Conservation (phyloP, 106 monocot genomes). For the Xerophyta viscosa region DNA sequence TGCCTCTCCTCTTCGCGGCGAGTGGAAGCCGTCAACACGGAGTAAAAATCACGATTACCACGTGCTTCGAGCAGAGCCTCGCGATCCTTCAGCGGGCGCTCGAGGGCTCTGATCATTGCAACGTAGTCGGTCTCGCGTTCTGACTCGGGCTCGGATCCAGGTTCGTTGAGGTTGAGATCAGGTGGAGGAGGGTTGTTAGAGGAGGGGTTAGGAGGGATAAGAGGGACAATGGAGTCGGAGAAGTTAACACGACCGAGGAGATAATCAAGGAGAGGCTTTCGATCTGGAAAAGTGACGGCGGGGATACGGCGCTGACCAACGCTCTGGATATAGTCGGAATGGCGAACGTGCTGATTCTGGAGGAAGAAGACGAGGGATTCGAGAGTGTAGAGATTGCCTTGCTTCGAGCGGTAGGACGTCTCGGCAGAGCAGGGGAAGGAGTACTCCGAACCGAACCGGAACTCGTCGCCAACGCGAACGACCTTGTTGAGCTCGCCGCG, state of each 20-base stretch:
- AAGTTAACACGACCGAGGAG: slow-evolving; percentile 54
- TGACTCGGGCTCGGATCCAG: too few species aligned
- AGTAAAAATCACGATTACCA: slow-evolving; percentile 56
- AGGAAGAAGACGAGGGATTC: slow-evolving; percentile 72
- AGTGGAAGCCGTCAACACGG: slow-evolving; percentile 49
- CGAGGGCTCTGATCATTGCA: slow-evolving; percentile 51
- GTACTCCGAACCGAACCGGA: slow-evolving; percentile 73
- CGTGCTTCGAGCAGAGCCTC: slow-evolving; percentile 66
- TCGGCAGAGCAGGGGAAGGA: slow-evolving; percentile 52
- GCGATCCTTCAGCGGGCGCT: slow-evolving; percentile 84
- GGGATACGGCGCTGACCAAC: slow-evolving; percentile 62
- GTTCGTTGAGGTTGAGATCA: slow-evolving; percentile 1
- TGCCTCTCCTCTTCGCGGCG: slow-evolving; percentile 74
- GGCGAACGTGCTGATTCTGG: slow-evolving; percentile 70
- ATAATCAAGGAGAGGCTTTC: slow-evolving; percentile 87
- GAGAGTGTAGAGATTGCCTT: slow-evolving; percentile 73
- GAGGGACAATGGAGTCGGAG: slow-evolving; percentile 25
- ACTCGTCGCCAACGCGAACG: slow-evolving; percentile 41
- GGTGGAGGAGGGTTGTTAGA: background rate
- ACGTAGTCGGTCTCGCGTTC: slow-evolving; percentile 34
- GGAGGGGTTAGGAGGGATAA: slow-evolving; percentile 1
- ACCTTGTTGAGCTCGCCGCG: slow-evolving; percentile 63
- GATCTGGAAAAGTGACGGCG: slow-evolving; percentile 80
- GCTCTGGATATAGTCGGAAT: slow-evolving; percentile 86
- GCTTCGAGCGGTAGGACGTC: slow-evolving; percentile 86